Base-by-base conservation (phyloP, 2,329 filamentous ascomycete genomes). In the Ophiostoma sp. region DNA sequence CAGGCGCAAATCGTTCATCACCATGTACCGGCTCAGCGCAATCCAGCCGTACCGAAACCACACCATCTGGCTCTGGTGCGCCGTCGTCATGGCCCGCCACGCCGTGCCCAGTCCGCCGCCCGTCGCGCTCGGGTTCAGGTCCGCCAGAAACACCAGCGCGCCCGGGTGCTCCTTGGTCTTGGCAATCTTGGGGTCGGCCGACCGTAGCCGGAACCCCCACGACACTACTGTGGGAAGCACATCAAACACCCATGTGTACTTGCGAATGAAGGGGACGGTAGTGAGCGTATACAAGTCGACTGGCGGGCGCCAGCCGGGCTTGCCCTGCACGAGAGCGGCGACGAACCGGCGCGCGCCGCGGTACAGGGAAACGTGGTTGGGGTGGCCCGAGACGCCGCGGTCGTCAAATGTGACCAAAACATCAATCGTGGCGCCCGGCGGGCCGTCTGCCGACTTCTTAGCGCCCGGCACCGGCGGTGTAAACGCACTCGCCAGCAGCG, bases 1-100 rank as follows among this genome's bases (percentile, higher is more conserved):
- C 42, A 88, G 80, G 79, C 85, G 87, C 82, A 99, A 80, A 81
- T 98, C 95, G 82, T 99, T 99, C 42, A 98, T 88, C 73, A 94
- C 88, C 96, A 99, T 98, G 83, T 98, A 99, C 75, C 96, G 87
- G 79, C 94, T 96, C 73, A 97, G 81, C 0, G 89, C 87, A 79
- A 99, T 97, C 94, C 95, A 99, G 2, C 94, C 93, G 88, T 94
- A 98, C 8, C 96, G 89, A 80, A 98, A 99, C 96, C 96, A 99
- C 50, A 93, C 89, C 96, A 99, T 99, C 87, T 99, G 96, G 82
- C 94, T 98, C 83, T 90, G 86, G 84, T 99, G 96, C 36, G 93
- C 95, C 72, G 88, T 87, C 1, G 93, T 94, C 96, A 99, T 99
- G 42, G 96, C 95, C 72, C 85, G 87, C 84, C 95, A 92, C 8